phyloP scores from a whole-genome alignment of 2,329 filamentous ascomycete genomes.

The Colletotrichum horii region DNA sequence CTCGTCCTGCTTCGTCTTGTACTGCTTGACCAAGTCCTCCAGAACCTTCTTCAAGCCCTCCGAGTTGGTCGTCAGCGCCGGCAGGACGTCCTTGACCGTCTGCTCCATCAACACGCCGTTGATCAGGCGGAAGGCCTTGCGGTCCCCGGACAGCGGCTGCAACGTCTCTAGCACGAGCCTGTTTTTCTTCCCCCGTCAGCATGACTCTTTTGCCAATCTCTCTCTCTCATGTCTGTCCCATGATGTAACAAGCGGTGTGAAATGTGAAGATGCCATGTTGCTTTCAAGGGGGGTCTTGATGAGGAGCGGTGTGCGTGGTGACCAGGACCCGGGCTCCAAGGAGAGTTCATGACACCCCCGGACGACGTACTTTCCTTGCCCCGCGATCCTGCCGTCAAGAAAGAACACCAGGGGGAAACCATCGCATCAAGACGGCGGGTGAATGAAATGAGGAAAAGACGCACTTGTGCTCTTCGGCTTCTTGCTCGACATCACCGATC shows the following conservation, averaged over 20 bases:
- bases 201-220: background rate
- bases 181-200: background rate
- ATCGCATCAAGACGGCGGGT: background rate
- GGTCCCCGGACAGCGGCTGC: constrained; percentile 78
- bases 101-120: constrained; percentile 95
- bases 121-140: constrained; percentile 98
- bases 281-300: background rate
- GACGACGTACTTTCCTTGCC: background rate
- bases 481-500: constrained; percentile 97
- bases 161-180: constrained; percentile 96
- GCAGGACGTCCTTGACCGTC: constrained; percentile 90
- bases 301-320: constrained; percentile 20
- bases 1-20: constrained; percentile 92
- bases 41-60: constrained; percentile 93
- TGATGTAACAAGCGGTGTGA: constrained; percentile 7
- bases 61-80: constrained; percentile 89
- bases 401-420: background rate
- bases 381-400: background rate
- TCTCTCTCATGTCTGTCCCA: background rate
- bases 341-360: background rate
- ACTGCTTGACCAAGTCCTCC: constrained; percentile 94
- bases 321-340: constrained; percentile 19
- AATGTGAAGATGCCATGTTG: background rate
- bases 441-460: constrained; percentile 37
- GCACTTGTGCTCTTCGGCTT: constrained; percentile 97